Base-by-base conservation (phyloP, 2,329 filamentous ascomycete genomes). In the Colletotrichum scovillei region DNA sequence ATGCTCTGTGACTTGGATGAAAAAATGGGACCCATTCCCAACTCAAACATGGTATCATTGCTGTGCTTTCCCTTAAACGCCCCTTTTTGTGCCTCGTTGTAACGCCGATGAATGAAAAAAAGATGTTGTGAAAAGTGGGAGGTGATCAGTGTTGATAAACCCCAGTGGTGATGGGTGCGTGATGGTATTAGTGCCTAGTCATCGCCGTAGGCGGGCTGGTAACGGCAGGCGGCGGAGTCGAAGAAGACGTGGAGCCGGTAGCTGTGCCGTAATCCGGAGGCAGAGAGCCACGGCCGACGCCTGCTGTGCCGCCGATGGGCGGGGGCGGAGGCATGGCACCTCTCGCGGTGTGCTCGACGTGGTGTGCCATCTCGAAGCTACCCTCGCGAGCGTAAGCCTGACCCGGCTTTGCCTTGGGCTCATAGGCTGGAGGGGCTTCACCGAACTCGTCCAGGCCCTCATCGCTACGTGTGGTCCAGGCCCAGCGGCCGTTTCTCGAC, bases 381-480 rank as follows among this genome's bases (percentile, higher is more conserved):
- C 68, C 63, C 22, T 67, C 64, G 7, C 58, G 49, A 56, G 67
- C 38, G 11, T 75, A 24, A 30, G 69, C 19, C 55, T 73, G 74
- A 12, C 73, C 74, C 19, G 74, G 74, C 76, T 81, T 82, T 7
- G 78, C 77, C 35, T 76, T 72, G 19, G 68, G 73, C 53, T 82
- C 84, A 78, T 93, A 93, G 0, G 91, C 90, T 60, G 91, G 91
- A 63, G 91, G 91, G 11, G 91, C 89, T 79, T 92, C 90, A 32
- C 91, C 91, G 56, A 87, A 80, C 81, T 92, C 91, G 78, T 93
- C 87, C 69, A 92, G 80, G 0, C 91, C 91, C 75, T 93, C 91
- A 58, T 87, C 84, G 64, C 63, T 76, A 14, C 76, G 77, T 35
- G 78, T 76, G 9, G 76, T 76, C 77, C 70, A 80, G 30, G 56